Base-by-base conservation (phyloP, 495 filamentous ascomycete genomes). In the Daldinia caldariorum region DNA sequence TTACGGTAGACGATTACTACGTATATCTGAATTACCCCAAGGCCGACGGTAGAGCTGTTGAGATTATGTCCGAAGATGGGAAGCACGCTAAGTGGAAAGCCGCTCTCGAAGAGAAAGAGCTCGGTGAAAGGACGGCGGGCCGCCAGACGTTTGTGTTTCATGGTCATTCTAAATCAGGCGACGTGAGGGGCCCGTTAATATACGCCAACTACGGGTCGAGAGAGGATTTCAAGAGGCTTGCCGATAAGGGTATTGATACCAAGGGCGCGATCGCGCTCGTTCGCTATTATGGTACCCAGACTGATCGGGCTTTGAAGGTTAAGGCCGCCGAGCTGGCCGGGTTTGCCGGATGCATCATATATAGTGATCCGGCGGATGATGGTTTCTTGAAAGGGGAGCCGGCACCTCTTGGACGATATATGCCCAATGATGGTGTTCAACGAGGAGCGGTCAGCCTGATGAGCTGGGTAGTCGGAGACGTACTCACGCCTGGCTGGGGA, bases 11-110 rank as follows among this genome's bases (percentile, higher is more conserved):
- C 66, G 83, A 89, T 65, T 97, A 92, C 78, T 84, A 91, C 70
- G 94, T 96, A 3, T 98, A 97, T 76, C 78, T 98, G 66, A 97
- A 98, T 79, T 98, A 96, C 70, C 94, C 95, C 7, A 92, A 86
- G 71, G 74, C 81, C 1, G 90, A 84, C 55, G 94, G 93, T 3
- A 83, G 95, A 70, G 88, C 89, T 73, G 89, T 99, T 61, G 88
- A 92, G 53, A 92, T 98, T 58, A 78, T 97, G 51, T 80, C 81
- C 3, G 66, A 73, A 0, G 89, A 91, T 55, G 92, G 91, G 3
- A 83, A 85, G 22, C 83, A 88, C 60, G 73, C 88, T 49, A 80
- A 74, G 3, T 98, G 95, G 94, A 85, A 90, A 69, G 95, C 94
- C n/a, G 83, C 84, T 20, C 80, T 98, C 38, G 94, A 99, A 71